Evolutionary conservation across 306 rosid genomes (phyloP).

Genomic region (Rosa chinensis): DNA sequence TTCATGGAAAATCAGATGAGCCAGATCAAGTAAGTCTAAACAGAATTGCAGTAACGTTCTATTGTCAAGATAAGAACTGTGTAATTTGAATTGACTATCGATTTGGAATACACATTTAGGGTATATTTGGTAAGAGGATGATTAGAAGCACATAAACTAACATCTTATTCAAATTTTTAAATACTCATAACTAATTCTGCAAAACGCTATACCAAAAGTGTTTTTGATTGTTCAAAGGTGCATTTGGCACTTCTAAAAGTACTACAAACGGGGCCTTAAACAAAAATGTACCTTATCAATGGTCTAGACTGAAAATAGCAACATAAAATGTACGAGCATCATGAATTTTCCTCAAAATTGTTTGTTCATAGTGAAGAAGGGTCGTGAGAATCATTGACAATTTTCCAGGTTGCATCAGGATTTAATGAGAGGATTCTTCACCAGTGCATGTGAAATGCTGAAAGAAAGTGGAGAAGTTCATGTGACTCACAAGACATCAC

Average conservation of each 20-base stretch:
- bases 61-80: background rate
- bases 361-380: too few relatives aligned
- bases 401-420: constrained; percentile 28
- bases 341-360: too few relatives aligned
- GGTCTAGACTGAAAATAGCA: background rate
- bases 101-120: background rate
- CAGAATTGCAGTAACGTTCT: background rate
- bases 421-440: constrained; percentile 29
- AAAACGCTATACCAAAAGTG: too few relatives aligned
- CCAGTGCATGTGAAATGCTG: constrained; percentile 24
- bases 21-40: background rate
- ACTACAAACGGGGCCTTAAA: background rate
- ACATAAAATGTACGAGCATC: too few relatives aligned
- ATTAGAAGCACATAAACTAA: background rate
- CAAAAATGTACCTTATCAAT: background rate
- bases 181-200: background rate
- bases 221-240: background rate
- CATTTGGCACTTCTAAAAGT: background rate
- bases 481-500: constrained; percentile 31
- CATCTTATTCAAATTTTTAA: background rate
- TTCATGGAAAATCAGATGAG: background rate
- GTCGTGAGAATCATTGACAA: too few relatives aligned
- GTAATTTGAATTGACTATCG: background rate
- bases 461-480: constrained; percentile 31
- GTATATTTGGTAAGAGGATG: background rate